Percentiles rank a stretch among this genome's conserved stretches.
Evolutionary conservation across 2,329 filamentous ascomycete genomes (phyloP).

Genomic region (Lecanosticta acicola): DNA sequence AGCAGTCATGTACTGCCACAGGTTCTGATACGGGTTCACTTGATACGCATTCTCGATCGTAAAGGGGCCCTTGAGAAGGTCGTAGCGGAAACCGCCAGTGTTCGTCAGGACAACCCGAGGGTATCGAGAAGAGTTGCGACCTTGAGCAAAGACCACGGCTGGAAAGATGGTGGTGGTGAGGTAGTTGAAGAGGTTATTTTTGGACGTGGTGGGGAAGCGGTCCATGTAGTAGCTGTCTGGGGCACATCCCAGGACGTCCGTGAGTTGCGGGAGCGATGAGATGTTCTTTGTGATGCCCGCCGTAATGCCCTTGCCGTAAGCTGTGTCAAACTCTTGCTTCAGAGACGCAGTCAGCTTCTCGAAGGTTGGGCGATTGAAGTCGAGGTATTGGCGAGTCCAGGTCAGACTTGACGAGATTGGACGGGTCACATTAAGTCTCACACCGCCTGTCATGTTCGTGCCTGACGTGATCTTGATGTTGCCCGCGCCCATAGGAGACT

Average conservation of each 20-base stretch:
- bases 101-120: conserved; percentile 56
- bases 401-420: conserved; percentile 24
- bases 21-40: conserved; percentile 51
- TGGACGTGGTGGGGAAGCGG: conserved; percentile 8
- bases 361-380: conserved; percentile 64
- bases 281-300: conserved; percentile 15
- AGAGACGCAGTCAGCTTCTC: conserved; percentile 51
- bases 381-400: conserved; percentile 59
- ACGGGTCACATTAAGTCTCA: conserved; percentile 18
- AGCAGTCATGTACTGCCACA: conserved; percentile 47
- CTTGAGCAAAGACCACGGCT: conserved; percentile 48
- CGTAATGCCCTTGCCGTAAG: conserved; percentile 16
- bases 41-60: conserved; percentile 52
- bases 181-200: conserved; percentile 18
- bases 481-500: conserved; percentile 37
- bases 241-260: conserved; percentile 13
- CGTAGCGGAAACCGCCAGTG: conserved; percentile 57
- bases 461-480: conserved; percentile 34
- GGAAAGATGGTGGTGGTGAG: conserved; percentile 25
- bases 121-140: conserved; percentile 40
- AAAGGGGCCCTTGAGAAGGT: conserved; percentile 58
- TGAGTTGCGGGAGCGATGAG: conserved; percentile 14
- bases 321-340: conserved; percentile 15
- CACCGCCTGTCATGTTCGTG: conserved; percentile 26
- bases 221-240: conserved; percentile 16